Evolutionary conservation across 2,329 filamentous ascomycete genomes (phyloP), one percentile per base, ranked within the genome.

Genomic region (Colletotrichum orchidophilum): DNA sequence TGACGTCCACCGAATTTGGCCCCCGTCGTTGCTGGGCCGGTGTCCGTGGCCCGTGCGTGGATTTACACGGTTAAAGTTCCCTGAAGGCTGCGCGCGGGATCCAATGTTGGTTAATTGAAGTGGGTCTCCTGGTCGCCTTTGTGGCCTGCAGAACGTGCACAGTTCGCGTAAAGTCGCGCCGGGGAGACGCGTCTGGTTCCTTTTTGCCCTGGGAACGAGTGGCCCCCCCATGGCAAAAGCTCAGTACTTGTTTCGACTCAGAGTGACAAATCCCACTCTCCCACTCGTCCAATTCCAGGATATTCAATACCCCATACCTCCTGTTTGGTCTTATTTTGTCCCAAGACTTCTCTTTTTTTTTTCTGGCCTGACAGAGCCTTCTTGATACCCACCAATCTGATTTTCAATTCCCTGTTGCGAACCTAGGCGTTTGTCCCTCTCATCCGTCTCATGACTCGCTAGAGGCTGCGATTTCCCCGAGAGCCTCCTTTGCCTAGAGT

Each of bases 111-210:
- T 74, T 74, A 74, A 74, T 74, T 74, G 73, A 74, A 29, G 49
- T 66, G 63, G 54, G 50, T 13, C 58, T 12, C 4, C 52, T 29
- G 54, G 39, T 53, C n/a, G 4, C 52, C 39, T 55, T 53, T 12
- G 27, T 46, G 39, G 39, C 39, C 52, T 21, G 26, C 27, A 39
- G 29, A 64, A 42, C 62, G 65, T 63, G 70, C 66, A 52, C 29
- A 18, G 39, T 60, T 73, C 73, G 73, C 73, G 73, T 74, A 68
- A 70, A 71, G 63, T 62, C 73, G 73, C 73, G 73, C 55, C 58
- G 3, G 7, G n/a, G 24, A 69, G 39, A 46, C 73, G 73, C 73
- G 73, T 71, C 60, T 50, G 50, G 15, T 39, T 61, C 29, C 65
- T 57, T 33, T 13, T 42, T 49, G 42, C 27, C 58, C 27, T 68